Evolutionary conservation across 1,284 basidiomycete genomes (phyloP).

Genomic region (Ustilago shanxiensis): DNA sequence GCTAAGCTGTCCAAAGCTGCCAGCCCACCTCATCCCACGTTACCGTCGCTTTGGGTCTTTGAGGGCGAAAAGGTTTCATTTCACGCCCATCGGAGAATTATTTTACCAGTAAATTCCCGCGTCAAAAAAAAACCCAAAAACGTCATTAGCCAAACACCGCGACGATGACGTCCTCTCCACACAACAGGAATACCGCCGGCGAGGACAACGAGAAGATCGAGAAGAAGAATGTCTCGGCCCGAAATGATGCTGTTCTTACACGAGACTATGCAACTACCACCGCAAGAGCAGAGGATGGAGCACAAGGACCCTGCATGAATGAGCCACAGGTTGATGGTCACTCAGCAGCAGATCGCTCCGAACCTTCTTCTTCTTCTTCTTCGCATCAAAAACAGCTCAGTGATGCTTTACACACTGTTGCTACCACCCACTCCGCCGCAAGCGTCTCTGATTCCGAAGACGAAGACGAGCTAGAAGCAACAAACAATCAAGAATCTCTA

Average conservation of each 20-base stretch:
- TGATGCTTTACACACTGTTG: neutral
- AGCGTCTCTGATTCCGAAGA: slow-evolving; percentile 7
- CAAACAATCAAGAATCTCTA: slow-evolving; percentile 10
- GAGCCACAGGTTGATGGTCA: neutral
- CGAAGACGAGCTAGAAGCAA: slow-evolving; percentile 2
- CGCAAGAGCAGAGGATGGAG: too few species aligned
- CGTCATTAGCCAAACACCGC: neutral
- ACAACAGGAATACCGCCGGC: neutral
- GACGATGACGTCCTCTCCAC: neutral
- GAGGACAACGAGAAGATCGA: too few species aligned
- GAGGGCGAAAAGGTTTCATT: too few species aligned
- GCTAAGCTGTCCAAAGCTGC: too few species aligned
- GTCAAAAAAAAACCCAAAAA: too few species aligned
- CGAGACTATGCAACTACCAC: neutral
- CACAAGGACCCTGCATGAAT: neutral
- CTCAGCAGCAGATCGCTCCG: slow-evolving; percentile 4
- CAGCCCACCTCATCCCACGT: too few species aligned
- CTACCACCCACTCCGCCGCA: neutral
- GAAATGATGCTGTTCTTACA: neutral
- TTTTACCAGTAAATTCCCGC: too few species aligned
- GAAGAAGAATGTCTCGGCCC: neutral
- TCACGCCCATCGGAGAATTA: too few species aligned
- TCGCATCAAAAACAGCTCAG: neutral
- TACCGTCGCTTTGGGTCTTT: too few species aligned
- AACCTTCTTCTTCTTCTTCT: slow-evolving; percentile 3